Evolutionary conservation across 2,329 filamentous ascomycete genomes (phyloP), one percentile per base, ranked within the genome.

Genomic region (Capronia epimyces): DNA sequence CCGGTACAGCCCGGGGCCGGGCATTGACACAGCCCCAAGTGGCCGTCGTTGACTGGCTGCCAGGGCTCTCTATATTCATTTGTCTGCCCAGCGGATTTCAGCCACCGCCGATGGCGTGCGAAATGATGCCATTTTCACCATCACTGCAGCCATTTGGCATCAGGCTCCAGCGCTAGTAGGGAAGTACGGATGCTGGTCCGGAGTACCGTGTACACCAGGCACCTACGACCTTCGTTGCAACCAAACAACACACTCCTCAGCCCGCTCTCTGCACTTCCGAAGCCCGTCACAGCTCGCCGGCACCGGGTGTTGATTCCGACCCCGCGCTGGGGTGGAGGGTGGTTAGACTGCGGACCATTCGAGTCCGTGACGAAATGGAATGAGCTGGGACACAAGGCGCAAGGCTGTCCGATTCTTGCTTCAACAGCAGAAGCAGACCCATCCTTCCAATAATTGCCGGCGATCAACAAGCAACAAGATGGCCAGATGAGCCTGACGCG

Each of bases 81-180:
- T 6, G 1, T 40, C 16, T 7, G 36, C 20, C 36, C 16, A 22
- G 36, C 8, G 36, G 36, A 40, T 8, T 21, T 39, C 32, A 39
- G 13, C 21, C 21, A 4, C 12, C 15, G 22, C 22, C 12, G 39
- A 42, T 43, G 41, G 22, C 41, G 41, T 43, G 41, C 41, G 13
- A 43, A 25, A 43, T 43, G 41, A 25, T 34, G 37, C 27, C 36
- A 48, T 48, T 48, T 48, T 29, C 36, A 42, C 21, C 46, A 48
- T 48, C n/a, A 32, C 24, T 48, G 31, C 10, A n/a, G 13, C 24
- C 46, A 48, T 48, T 37, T 36, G 7, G 29, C 16, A 13, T 27
- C 29, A 32, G n/a, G n/a, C 29, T 9, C 29, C 6, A 32, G n/a
- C 25, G 25, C n/a, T n/a, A n/a, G n/a, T n/a, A n/a, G n/a, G n/a